These are phyloP conservation scores for Calocera cornea DNA, from an alignment of 768 basidiomycete species.

Conservation along the genomic window DNA sequence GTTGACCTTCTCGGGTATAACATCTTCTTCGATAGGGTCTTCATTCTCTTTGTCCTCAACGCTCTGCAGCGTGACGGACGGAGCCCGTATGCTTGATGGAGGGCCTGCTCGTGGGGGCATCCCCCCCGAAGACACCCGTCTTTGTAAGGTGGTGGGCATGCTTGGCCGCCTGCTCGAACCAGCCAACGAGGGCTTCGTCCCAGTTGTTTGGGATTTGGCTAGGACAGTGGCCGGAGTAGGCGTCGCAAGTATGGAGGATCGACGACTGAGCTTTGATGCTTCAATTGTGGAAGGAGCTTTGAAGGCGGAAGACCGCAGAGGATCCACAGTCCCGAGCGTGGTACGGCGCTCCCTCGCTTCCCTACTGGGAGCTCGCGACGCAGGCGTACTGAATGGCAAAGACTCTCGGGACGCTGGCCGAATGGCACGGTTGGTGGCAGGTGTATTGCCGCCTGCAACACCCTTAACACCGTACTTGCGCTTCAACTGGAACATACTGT, in stretches of 20 bases:
- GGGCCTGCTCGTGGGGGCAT: background rate
- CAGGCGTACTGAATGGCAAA: background rate
- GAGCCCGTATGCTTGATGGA: background rate
- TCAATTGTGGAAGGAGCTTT: background rate
- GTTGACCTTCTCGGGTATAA: background rate
- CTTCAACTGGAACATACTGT: conserved; percentile 38
- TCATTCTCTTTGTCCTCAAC: conserved; percentile 1
- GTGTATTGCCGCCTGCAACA: conserved; percentile 43
- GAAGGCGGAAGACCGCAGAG: background rate
- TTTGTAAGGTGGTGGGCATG: background rate
- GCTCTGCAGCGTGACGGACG: background rate
- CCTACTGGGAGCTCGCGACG: background rate
- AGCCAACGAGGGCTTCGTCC: background rate
- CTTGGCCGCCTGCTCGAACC: background rate
- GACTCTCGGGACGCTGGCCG: background rate
- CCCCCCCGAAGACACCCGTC: background rate
- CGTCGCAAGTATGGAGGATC: background rate
- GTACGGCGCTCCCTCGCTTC: background rate
- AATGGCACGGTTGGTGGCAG: conserved; percentile 30
- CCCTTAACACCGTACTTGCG: conserved; percentile 40
- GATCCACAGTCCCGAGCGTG: background rate
- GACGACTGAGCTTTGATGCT: background rate
- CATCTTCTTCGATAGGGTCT: background rate
- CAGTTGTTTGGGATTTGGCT: background rate
- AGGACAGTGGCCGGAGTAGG: background rate